Evolutionary conservation across 2,329 filamentous ascomycete species (phyloP), one percentile per base, ranked within the genome.

Genomic region (Trichoderma lentiforme): DNA sequence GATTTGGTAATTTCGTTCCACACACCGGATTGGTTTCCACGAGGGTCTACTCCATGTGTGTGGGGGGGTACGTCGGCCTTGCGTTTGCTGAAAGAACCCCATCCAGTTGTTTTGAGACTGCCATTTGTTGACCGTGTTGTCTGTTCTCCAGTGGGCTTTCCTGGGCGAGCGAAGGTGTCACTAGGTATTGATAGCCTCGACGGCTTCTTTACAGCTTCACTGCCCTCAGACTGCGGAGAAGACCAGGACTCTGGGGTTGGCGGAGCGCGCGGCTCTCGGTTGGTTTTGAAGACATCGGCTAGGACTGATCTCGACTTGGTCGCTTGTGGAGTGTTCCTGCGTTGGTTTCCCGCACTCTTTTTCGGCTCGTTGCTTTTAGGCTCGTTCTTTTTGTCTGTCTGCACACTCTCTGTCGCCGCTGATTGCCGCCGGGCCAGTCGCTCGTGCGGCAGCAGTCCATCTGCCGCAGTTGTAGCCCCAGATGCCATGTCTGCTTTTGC

Each of bases 401-500:
- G 69, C 60, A 24, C 53, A 36, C 28, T 39, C 15, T 34, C 36
- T 7, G 61, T 67, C 9, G 75, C 53, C 26, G 76, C 73, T 65
- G 78, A 76, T 63, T 75, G 78, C 65, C 77, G 69, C 11, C 81
- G 80, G 43, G 82, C 82, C 47, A 79, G 78, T n/a, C 75, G 63
- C 70, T 84, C 82, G 60, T 84, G 82, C 3, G 82, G 82, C 6
- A 84, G 78, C 47, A 84, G 75, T 2, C 75, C 76, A 36, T 76
- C 75, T 4, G 69, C 58, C 3, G 65, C 56, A n/a, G 70, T 24
- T 14, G 58, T 39, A 71, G 57, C 32, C 61, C 61, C 7, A 21
- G 26, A 62, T 18, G 73, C 61, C 26, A 56, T 69, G 24, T 39
- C 63, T n/a, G 28, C 58, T 34, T 58, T 63, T 5, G 73, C 75